These are phyloP conservation scores for Penicillium canariense DNA, from an alignment of 495 filamentous ascomycete species.

Conservation along the genomic window DNA sequence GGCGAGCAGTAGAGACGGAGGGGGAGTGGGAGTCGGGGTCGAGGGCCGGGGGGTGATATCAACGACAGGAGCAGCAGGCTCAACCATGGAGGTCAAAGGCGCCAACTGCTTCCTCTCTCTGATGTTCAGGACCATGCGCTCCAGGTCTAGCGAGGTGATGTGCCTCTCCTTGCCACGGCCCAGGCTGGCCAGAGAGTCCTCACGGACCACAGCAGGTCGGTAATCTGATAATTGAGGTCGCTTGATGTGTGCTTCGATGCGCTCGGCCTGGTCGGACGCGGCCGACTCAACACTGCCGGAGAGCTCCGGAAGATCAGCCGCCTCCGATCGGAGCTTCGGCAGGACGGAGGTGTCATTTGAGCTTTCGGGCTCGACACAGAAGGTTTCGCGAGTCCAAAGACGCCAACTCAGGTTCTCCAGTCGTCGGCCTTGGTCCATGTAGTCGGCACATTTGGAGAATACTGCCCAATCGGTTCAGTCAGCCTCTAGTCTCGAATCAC, in stretches of 20 bases:
- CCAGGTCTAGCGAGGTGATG: slow-evolving; percentile 80
- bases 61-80: slow-evolving; percentile 50
- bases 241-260: slow-evolving; percentile 63
- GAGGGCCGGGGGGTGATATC: slow-evolving; percentile 49
- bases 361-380: slow-evolving; percentile 79
- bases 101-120: slow-evolving; percentile 72
- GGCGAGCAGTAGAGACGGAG: slow-evolving; percentile 30
- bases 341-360: slow-evolving; percentile 44
- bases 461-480: slow-evolving; percentile 53
- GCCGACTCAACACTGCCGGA: slow-evolving; percentile 90
- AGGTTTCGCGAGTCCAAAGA: slow-evolving; percentile 93
- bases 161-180: slow-evolving; percentile 80
- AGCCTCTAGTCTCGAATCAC: not conserved
- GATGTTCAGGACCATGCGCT: slow-evolving; percentile 89
- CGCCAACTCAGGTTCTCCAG: slow-evolving; percentile 96
- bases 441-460: slow-evolving; percentile 92
- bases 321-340: slow-evolving; percentile 43
- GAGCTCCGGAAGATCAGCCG: slow-evolving; percentile 71
- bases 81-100: slow-evolving; percentile 47
- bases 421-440: slow-evolving; percentile 87
- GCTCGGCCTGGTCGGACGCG: slow-evolving; percentile 68
- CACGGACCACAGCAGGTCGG: slow-evolving; percentile 45
- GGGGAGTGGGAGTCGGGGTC: slow-evolving; percentile 44
- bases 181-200: slow-evolving; percentile 49
- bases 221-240: slow-evolving; percentile 45